phyloP scores from a whole-genome alignment of 176 grass and related monocot species.

The Guadua angustifolia region DNA sequence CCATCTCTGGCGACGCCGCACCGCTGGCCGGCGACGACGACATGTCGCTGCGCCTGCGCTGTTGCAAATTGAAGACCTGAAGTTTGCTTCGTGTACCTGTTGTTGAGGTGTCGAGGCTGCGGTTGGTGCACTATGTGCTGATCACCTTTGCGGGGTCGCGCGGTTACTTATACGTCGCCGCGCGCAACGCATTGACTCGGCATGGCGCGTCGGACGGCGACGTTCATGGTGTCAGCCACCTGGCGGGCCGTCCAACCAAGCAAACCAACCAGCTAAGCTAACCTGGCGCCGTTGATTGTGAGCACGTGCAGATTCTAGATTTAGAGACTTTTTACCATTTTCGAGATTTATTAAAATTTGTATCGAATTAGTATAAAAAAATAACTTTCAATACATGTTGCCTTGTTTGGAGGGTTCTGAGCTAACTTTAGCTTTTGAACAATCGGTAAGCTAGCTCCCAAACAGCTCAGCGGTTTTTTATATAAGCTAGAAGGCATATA shows the following conservation, averaged over 20 bases:
- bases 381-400: too few relatives aligned
- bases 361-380: too few relatives aligned
- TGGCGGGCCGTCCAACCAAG: conserved; percentile 2
- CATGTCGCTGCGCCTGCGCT: not conserved
- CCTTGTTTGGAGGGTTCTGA: too few relatives aligned
- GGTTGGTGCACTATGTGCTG: not conserved
- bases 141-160: conserved; percentile 12
- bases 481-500: too few relatives aligned
- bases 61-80: not conserved
- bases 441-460: too few relatives aligned
- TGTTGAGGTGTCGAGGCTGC: not conserved
- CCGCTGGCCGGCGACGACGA: conserved; percentile 22
- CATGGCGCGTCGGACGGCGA: conserved; percentile 55
- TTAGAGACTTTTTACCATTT: too few relatives aligned
- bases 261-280: not conserved
- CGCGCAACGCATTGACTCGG: conserved; percentile 45
- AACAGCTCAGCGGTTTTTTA: too few relatives aligned
- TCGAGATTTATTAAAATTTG: too few relatives aligned
- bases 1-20: conserved; percentile 28
- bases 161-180: conserved; percentile 50
- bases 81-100: not conserved
- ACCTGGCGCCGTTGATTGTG: not conserved
- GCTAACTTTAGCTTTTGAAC: too few relatives aligned
- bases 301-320: conserved; percentile 36
- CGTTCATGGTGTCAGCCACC: conserved; percentile 42